These are phyloP conservation scores for Fusarium agapanthi DNA, from an alignment of 2,329 filamentous ascomycete species.

Conservation along the genomic window DNA sequence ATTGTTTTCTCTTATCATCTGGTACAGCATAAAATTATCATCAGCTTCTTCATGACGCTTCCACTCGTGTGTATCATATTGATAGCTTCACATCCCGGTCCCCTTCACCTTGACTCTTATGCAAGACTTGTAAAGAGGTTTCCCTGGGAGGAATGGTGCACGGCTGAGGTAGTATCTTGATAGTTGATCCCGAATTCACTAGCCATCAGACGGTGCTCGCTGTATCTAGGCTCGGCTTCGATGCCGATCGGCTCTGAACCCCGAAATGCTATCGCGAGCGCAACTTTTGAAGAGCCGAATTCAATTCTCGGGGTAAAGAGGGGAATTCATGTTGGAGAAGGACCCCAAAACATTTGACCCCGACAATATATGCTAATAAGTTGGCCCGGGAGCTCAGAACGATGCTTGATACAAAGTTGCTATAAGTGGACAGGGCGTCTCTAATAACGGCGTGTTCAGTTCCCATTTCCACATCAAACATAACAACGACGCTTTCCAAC, in stretches of 20 bases:
- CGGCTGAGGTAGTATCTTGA: not conserved
- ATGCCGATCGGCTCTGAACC: conserved; percentile 5
- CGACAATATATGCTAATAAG: no score
- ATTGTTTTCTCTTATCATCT: not conserved
- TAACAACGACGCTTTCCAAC: not conserved
- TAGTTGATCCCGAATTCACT: not conserved
- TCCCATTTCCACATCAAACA: not conserved
- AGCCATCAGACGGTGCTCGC: not conserved
- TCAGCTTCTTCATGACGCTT: not conserved
- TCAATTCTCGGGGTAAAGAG: not conserved
- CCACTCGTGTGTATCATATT: not conserved
- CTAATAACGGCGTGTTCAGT: not conserved
- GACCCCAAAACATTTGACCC: not conserved
- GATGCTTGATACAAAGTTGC: not conserved
- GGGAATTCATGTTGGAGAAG: not conserved
- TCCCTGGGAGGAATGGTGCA: conserved; percentile 2
- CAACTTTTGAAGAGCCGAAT: not conserved
- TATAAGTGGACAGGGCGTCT: not conserved
- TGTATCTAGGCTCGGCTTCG: conserved; percentile 2
- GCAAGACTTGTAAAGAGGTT: conserved; percentile 14
- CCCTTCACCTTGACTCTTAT: not conserved
- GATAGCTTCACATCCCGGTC: not conserved
- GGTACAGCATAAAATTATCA: not conserved
- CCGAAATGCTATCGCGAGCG: not conserved
- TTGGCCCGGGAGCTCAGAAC: not conserved